These are phyloP conservation scores for Micractinium conductrix DNA, from an alignment of 139 green algal genomes.

Conservation along the genomic window DNA sequence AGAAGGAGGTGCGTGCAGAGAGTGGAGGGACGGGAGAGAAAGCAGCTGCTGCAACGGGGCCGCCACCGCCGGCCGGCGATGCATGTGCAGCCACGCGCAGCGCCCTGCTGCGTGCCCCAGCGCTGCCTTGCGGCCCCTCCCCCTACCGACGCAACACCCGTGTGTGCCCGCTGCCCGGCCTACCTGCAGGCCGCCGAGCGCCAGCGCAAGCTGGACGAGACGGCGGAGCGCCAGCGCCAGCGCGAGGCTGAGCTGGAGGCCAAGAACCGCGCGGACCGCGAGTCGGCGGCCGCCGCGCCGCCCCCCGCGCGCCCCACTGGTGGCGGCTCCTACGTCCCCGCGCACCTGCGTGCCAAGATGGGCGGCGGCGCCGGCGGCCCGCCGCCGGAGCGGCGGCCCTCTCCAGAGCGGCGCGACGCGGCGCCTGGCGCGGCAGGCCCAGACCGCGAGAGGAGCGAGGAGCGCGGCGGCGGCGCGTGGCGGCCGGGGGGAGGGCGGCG, in stretches of 20 bases:
- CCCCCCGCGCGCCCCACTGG: not conserved
- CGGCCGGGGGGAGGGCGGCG: not conserved
- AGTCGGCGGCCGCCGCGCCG: conserved; percentile 25
- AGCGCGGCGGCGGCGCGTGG: conserved; percentile 14
- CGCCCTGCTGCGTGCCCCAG: too few species aligned
- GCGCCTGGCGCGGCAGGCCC: not conserved
- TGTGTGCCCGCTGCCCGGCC: not conserved
- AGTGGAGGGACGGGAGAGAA: not conserved
- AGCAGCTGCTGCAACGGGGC: too few species aligned
- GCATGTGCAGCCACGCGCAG: too few species aligned
- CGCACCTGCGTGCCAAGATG: conserved; percentile 15
- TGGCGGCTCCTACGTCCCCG: conserved; percentile 28
- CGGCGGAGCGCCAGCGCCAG: conserved; percentile 39
- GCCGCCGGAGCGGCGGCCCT: not conserved
- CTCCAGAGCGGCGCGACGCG: conserved; percentile 15
- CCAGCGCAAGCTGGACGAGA: conserved; percentile 50
- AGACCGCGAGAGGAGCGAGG: not conserved
- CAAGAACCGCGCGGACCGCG: conserved; percentile 42
- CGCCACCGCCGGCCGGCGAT: too few species aligned
- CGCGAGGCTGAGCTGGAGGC: conserved; percentile 52
- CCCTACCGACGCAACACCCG: too few species aligned
- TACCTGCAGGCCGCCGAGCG: conserved; percentile 34
- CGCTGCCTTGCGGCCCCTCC: too few species aligned
- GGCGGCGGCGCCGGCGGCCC: not conserved
- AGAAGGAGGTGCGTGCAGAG: not conserved